These are phyloP conservation scores for Klebsormidium nitens DNA, from an alignment of 139 green algal genomes.

Conservation along the genomic window DNA sequence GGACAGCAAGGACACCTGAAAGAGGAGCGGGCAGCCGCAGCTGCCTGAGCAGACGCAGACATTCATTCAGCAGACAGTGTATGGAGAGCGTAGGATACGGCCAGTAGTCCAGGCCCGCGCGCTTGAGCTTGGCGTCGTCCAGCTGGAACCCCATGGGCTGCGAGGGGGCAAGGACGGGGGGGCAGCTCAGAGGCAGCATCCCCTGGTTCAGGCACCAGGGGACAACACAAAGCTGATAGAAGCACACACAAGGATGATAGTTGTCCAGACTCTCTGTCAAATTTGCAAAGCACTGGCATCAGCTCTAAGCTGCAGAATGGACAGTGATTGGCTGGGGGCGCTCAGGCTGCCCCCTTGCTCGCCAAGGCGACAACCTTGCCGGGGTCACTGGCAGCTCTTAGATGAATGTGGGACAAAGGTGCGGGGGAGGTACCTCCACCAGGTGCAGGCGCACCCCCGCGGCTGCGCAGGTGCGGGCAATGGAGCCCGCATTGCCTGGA, in stretches of 20 bases:
- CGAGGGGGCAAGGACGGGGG: no score
- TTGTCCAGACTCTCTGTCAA: not conserved
- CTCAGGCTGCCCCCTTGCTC: no score
- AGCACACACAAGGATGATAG: not conserved
- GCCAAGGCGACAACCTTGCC: no score
- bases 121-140: slow-evolving; percentile 43
- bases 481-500: slow-evolving; percentile 38
- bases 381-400: no score
- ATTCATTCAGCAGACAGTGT: not conserved
- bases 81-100: slow-evolving; percentile 26
- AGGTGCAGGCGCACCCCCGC: slow-evolving; percentile 25
- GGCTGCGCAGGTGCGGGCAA: slow-evolving; percentile 44
- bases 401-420: no score
- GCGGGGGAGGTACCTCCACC: no score
- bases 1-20: no score
- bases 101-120: slow-evolving; percentile 45
- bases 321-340: no score
- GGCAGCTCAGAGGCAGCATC: no score
- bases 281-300: not conserved
- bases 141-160: slow-evolving; percentile 55
- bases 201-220: no score
- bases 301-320: no score
- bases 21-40: no score
- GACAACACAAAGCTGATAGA: slow-evolving; percentile 1
- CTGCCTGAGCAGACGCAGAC: not conserved